Base-by-base conservation (phyloP, 495 filamentous ascomycete genomes). In the Aspergillus sclerotiicarbonarius region DNA sequence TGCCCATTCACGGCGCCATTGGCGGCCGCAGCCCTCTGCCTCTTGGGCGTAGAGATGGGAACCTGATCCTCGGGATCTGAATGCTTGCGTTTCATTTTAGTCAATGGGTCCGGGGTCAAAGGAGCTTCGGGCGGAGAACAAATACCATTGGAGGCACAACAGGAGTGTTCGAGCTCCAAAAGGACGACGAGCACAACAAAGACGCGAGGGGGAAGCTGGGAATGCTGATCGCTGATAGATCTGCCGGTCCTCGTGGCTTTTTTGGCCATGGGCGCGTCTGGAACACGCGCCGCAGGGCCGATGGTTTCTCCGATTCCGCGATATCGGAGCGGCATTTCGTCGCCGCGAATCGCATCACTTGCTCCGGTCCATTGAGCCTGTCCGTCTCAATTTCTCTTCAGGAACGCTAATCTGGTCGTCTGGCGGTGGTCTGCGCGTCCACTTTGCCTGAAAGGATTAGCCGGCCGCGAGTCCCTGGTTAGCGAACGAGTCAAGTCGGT, bases 81-180 rank as follows among this genome's bases (percentile, higher is more conserved):
- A 53, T 71, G 73, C 66, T 77, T 77, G 61, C 75, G 75, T 70
- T 79, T 79, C 75, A 77, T 79, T 62, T 66, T 61, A 65, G 58
- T 63, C 46, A 57, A 52, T 20, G 20, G 13, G 41, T 48, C 15
- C 12, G 15, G 51, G 48, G 53, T 16, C 18, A 15, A 39, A 33
- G 21, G 32, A 20, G 49, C 39, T 33, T 32, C 30, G 45, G 44
- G 44, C 49, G 56, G 62, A 62, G 63, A 59, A 59, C 43, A 69
- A 71, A 63, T 75, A 76, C 74, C 74, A 76, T 76, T 32, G 35
- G 52, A 49, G 48, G 46, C 55, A 31, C 47, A 56, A 30, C 51
- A 29, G 12, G 25, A 16, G 32, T 18, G 53, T 31, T 32, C 25
- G 39, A 45, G 15, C 6, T 47, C 46, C 33, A 51, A 35, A 31